Base-by-base conservation (phyloP, 2,329 filamentous ascomycete genomes). In the Cercospora janseana region DNA sequence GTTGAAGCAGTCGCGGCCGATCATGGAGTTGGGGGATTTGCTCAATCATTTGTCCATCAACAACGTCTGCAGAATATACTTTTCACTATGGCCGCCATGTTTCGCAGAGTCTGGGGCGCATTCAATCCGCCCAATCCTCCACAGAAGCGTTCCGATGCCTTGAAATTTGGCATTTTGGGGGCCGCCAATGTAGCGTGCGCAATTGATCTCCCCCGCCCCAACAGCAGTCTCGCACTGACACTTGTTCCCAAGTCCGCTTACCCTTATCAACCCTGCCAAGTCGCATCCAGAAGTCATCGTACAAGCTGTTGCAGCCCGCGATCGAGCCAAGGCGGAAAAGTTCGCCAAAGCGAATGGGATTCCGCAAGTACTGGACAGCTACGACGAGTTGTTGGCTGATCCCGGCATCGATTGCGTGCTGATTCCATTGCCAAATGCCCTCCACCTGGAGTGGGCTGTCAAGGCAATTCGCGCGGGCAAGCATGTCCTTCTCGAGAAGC, bases 401-500 rank as follows among this genome's bases (percentile, higher is more conserved):
- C 62, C 69, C 0, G 58, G 63, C 10, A 75, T 74, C 58, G 72
- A 78, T 32, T 72, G 70, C 13, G 70, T 80, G 41, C 79, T 76
- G 61, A 75, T 79, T 45, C 68, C 74, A 4, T 66, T 79, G 2
- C 72, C 72, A 4, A 67, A 68, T 50, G 53, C 56, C 4, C 44
- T 64, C n/a, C 69, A 71, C 45, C 66, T 55, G 28, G 72, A 79
- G 61, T 79, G 75, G 76, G 66, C 75, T 0, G 49, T 74, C 8
- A 72, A 72, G 41, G 69, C 75, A 2, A 61, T 80, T 16, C 55
- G 65, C 26, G 70, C 70, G 3, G 73, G 74, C 1, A 80, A 79
- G 56, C 76, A 79, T 55, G 76, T 80, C 15, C 69, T 80, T 0
- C 58, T 79, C 1, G 77, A 80, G 58, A 79, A 79, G 56, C 75